These are phyloP conservation scores for Cardamine resedifolia DNA, from an alignment of 345 rosid genomes.

Conservation along the genomic window DNA sequence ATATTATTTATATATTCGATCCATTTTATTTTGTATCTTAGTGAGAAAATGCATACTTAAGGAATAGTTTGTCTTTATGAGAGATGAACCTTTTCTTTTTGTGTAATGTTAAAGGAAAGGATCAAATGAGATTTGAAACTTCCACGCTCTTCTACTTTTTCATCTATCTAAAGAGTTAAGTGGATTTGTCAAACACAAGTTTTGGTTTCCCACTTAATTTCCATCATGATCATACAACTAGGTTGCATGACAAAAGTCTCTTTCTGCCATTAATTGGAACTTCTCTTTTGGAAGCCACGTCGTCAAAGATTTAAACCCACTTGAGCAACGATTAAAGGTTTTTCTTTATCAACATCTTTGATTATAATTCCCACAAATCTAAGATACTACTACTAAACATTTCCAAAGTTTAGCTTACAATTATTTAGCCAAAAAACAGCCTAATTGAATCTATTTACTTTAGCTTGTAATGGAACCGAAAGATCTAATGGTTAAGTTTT, in stretches of 20 bases:
- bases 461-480: neutral
- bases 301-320: conserved; percentile 32
- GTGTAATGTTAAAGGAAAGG: neutral
- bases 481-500: neutral
- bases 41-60: neutral
- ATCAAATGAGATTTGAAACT: neutral
- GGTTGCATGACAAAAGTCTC: conserved; percentile 4
- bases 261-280: conserved; percentile 21
- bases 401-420: neutral
- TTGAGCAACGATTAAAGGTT: neutral
- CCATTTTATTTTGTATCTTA: neutral
- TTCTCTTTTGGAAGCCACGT: conserved; percentile 26
- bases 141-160: conserved; percentile 7
- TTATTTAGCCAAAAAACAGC: neutral
- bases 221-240: conserved; percentile 25
- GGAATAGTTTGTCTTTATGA: neutral
- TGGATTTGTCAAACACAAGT: conserved; percentile 15
- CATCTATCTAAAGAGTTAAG: conserved; percentile 2
- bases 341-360: conserved; percentile 5
- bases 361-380: neutral
- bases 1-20: neutral
- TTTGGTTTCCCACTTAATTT: conserved; percentile 33
- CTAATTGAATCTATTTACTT: neutral
- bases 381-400: neutral
- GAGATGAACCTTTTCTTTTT: neutral